Percentiles rank a stretch among this genome's conserved stretches.
phyloP scores from a whole-genome alignment of 495 filamentous ascomycete genomes.

The Xylaria intraflava region DNA sequence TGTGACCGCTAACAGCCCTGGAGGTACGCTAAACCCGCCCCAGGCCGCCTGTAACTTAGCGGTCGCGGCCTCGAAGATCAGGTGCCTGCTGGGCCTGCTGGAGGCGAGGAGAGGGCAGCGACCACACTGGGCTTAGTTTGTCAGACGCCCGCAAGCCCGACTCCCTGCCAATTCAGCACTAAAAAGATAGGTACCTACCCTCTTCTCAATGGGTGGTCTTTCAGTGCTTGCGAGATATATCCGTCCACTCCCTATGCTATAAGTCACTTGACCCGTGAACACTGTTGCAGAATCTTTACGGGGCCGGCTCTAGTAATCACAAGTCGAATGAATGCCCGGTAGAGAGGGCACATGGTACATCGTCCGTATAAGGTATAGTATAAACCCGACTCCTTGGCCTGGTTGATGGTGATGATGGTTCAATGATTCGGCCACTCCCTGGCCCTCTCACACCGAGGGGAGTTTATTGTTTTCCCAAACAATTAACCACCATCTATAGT shows the following conservation, averaged over 20 bases:
- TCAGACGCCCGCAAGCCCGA: too few species aligned
- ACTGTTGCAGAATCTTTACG: neutral
- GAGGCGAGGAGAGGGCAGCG: too few species aligned
- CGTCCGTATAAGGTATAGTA: slow-evolving; percentile 9
- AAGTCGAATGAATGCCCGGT: neutral
- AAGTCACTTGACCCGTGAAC: neutral
- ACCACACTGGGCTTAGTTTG: too few species aligned
- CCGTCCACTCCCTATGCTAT: neutral
- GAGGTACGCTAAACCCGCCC: too few species aligned
- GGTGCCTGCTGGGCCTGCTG: too few species aligned
- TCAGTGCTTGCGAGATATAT: slow-evolving; percentile 14
- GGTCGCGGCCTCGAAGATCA: too few species aligned
- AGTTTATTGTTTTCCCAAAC: neutral
- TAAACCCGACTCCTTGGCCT: slow-evolving; percentile 5
- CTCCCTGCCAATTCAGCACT: too few species aligned
- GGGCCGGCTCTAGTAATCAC: neutral
- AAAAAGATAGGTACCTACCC: too few species aligned
- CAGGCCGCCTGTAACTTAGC: too few species aligned
- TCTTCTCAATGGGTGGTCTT: too few species aligned
- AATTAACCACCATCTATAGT: slow-evolving; percentile 8
- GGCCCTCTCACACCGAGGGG: neutral
- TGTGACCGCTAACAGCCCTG: too few species aligned
- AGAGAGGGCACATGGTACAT: neutral
- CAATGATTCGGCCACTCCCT: slow-evolving; percentile 9
- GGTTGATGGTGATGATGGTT: slow-evolving; percentile 13